These are phyloP conservation scores for Gliomastix tumulicola DNA, from an alignment of 2,329 filamentous ascomycete genomes.

Conservation along the genomic window DNA sequence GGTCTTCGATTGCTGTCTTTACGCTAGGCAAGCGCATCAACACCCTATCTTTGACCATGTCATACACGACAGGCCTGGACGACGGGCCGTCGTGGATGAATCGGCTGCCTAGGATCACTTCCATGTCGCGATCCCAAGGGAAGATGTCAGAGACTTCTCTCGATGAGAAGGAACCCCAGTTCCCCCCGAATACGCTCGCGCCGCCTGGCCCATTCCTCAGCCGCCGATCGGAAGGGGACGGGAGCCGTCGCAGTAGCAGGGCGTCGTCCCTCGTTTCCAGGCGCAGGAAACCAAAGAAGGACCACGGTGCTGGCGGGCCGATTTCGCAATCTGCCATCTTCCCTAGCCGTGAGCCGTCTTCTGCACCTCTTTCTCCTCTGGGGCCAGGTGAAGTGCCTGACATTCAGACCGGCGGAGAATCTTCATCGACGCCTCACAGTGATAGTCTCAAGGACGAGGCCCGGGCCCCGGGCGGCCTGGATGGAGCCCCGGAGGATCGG, in stretches of 20 bases:
- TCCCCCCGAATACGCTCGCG: conserved; percentile 64
- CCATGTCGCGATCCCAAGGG: conserved; percentile 70
- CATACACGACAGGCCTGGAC: conserved; percentile 85
- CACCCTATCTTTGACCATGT: conserved; percentile 89
- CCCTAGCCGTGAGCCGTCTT: conserved; percentile 43
- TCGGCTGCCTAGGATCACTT: conserved; percentile 66
- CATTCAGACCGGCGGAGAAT: conserved; percentile 15
- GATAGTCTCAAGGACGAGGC: conserved; percentile 21
- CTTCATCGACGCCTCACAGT: conserved; percentile 7
- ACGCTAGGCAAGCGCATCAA: conserved; percentile 98
- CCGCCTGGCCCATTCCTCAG: conserved; percentile 75
- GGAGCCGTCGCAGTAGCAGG: conserved; percentile 46
- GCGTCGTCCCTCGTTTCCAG: conserved; percentile 53
- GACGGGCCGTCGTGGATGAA: conserved; percentile 95
- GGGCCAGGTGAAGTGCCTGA: too few species aligned
- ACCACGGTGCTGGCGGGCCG: conserved; percentile 76
- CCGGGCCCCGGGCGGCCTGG: not conserved
- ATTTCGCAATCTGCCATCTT: conserved; percentile 86
- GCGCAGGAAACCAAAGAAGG: conserved; percentile 59
- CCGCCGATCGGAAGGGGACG: conserved; percentile 72
- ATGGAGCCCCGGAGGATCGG: conserved; percentile 12
- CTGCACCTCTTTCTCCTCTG: too few species aligned
- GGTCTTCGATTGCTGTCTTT: conserved; percentile 96
- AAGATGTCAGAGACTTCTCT: conserved; percentile 76
- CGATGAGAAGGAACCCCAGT: conserved; percentile 52